Conservation (phyloP, 1,284 basidiomycete species). For the Prillingera fragicola region DNA sequence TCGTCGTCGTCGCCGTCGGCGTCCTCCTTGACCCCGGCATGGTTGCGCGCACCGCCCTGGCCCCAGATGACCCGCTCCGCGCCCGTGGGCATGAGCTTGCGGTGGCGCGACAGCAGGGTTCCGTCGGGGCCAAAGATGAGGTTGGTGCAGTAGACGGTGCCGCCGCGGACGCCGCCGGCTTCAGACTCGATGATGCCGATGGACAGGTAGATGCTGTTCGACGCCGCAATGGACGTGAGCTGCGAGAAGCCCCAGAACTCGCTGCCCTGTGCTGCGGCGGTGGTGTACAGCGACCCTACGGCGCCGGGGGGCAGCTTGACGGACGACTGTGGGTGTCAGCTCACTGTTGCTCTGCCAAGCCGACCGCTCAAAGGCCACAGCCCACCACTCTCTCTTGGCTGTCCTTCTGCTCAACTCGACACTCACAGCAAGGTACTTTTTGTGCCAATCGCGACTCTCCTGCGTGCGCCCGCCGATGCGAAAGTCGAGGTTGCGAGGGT, state of each 20-base stretch:
- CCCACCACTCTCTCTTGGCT: neutral
- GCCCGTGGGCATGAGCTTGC: constrained; percentile 69
- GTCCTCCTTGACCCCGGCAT: constrained; percentile 37
- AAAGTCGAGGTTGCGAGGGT: constrained; percentile 39
- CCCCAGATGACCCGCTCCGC: constrained; percentile 66
- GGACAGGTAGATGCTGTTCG: constrained; percentile 51
- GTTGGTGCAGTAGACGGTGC: constrained; percentile 65
- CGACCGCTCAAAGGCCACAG: neutral
- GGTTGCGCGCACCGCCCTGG: constrained; percentile 47
- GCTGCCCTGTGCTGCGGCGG: neutral
- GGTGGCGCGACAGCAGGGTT: constrained; percentile 59
- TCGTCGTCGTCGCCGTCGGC: neutral
- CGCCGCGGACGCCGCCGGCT: no score
- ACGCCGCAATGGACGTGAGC: constrained; percentile 14
- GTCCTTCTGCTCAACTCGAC: no score
- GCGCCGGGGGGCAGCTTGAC: constrained; percentile 20
- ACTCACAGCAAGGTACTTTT: constrained; percentile 47
- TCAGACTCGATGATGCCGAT: constrained; percentile 66
- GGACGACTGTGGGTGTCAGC: constrained; percentile 15
- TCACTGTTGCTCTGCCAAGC: no score
- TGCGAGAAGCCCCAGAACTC: constrained; percentile 20
- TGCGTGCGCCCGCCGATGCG: constrained; percentile 26
- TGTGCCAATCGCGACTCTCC: constrained; percentile 33
- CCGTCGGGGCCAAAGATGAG: constrained; percentile 59
- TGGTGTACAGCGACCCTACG: constrained; percentile 17